phyloP scores from a whole-genome alignment of 768 basidiomycete genomes.

The Candolleomyces aberdarensis region DNA sequence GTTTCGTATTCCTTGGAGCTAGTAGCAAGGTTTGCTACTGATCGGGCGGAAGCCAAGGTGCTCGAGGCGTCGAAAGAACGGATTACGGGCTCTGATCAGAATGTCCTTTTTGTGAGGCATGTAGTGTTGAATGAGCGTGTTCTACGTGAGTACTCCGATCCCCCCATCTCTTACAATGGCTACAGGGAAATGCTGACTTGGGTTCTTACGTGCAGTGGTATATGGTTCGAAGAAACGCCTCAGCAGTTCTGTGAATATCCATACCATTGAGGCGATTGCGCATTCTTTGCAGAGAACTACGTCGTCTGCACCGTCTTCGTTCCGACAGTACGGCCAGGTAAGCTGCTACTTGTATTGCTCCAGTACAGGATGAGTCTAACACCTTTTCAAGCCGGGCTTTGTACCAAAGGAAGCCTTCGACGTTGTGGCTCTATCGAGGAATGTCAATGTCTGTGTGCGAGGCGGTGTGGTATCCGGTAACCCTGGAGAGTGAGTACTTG shows the following conservation, averaged over 20 bases:
- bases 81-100: conserved; percentile 49
- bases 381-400: conserved; percentile 49
- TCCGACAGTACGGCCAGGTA: conserved; percentile 67
- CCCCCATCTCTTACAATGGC: background rate
- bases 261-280: conserved; percentile 56
- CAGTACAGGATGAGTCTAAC: background rate
- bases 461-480: conserved; percentile 65
- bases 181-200: background rate
- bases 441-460: conserved; percentile 61
- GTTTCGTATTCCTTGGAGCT: conserved; percentile 69
- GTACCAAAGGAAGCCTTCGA: conserved; percentile 70
- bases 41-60: conserved; percentile 39
- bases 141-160: conserved; percentile 43
- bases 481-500: conserved; percentile 56
- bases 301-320: conserved; percentile 34
- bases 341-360: conserved; percentile 22
- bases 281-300: conserved; percentile 33
- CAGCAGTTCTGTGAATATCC: conserved; percentile 50
- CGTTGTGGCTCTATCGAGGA: conserved; percentile 57
- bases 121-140: conserved; percentile 50
- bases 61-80: conserved; percentile 61
- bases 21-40: conserved; percentile 57
- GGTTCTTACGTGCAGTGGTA: conserved; percentile 45
- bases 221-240: conserved; percentile 64
- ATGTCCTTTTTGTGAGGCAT: conserved; percentile 60